Percentiles rank a stretch among this genome's conserved stretches.
phyloP scores from a whole-genome alignment of 257 asterid species.

The Plectranthus barbatus region DNA sequence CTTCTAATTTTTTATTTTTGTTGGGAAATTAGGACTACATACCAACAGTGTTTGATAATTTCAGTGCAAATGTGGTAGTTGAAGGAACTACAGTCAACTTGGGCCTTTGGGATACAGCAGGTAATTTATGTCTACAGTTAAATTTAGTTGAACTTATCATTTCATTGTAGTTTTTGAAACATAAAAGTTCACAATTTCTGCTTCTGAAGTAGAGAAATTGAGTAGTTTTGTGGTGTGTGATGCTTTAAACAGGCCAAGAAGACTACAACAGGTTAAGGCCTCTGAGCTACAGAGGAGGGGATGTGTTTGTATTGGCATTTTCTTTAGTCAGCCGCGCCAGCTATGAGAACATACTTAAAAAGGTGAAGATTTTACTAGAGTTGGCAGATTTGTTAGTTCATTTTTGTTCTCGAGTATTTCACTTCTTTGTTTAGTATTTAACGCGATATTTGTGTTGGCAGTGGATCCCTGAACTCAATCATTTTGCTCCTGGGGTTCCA shows the following conservation, averaged over 20 bases:
- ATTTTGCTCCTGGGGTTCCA: conserved; percentile 80
- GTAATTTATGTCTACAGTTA: conserved; percentile 21
- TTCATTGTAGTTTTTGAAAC: background rate
- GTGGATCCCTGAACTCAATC: conserved; percentile 98
- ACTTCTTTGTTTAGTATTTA: background rate
- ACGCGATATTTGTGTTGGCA: conserved; percentile 28
- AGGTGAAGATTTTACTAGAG: conserved; percentile 34
- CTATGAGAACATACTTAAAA: conserved; percentile 79
- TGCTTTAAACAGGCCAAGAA: conserved; percentile 65
- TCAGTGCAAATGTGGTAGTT: conserved; percentile 95
- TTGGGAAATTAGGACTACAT: conserved; percentile 61
- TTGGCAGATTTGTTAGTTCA: background rate
- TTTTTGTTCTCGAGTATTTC: background rate
- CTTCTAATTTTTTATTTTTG: background rate
- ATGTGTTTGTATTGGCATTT: conserved; percentile 82
- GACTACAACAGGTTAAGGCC: conserved; percentile 95
- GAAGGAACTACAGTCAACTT: conserved; percentile 89
- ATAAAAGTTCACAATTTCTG: background rate
- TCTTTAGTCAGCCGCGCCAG: conserved; percentile 94
- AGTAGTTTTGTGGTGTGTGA: conserved; percentile 11
- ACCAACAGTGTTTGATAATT: conserved; percentile 89
- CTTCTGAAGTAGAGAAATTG: background rate
- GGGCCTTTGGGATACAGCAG: conserved; percentile 98
- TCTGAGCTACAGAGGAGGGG: conserved; percentile 94
- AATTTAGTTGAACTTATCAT: conserved; percentile 3